Percentiles rank a stretch among this genome's conserved stretches.
Conservation (phyloP, 768 basidiomycete genomes). For the Suillus subalutaceus region DNA sequence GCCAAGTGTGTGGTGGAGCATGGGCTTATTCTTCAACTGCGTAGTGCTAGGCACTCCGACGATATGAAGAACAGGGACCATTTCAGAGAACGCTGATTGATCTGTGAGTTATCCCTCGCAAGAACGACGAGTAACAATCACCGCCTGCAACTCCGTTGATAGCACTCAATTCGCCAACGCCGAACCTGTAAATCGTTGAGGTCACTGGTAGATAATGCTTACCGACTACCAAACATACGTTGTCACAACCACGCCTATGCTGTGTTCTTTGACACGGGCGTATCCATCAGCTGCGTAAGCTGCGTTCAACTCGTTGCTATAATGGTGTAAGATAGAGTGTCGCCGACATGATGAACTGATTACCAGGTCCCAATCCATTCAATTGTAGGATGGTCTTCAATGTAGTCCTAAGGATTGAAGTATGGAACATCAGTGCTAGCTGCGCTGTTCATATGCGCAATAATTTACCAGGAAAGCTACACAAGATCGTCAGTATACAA, state of each 20-base stretch:
- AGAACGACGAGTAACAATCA: constrained; percentile 19
- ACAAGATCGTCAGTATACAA: constrained; percentile 7
- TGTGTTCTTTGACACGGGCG: constrained; percentile 78
- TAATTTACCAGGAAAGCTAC: constrained; percentile 32
- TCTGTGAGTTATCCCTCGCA: constrained; percentile 6
- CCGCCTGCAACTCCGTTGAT: constrained; percentile 84
- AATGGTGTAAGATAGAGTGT: constrained; percentile 6
- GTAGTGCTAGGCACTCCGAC: constrained; percentile 79
- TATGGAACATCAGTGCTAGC: neutral
- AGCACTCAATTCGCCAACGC: constrained; percentile 92
- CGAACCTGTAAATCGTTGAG: constrained; percentile 54
- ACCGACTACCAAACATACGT: constrained; percentile 51
- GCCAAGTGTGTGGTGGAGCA: constrained; percentile 89
- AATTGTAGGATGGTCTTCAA: constrained; percentile 78
- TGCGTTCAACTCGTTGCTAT: constrained; percentile 82
- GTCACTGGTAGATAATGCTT: constrained; percentile 6
- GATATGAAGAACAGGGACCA: constrained; percentile 88
- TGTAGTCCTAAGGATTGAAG: constrained; percentile 57
- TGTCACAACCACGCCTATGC: constrained; percentile 74
- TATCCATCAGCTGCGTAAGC: constrained; percentile 94
- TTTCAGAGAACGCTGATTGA: constrained; percentile 72
- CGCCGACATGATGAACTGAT: constrained; percentile 7
- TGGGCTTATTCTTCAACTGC: constrained; percentile 70
- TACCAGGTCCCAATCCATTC: constrained; percentile 90
- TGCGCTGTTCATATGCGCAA: neutral